phyloP scores from a whole-genome alignment of 352 stramenopile species.

The Globisporangium rhizosaccharum region DNA sequence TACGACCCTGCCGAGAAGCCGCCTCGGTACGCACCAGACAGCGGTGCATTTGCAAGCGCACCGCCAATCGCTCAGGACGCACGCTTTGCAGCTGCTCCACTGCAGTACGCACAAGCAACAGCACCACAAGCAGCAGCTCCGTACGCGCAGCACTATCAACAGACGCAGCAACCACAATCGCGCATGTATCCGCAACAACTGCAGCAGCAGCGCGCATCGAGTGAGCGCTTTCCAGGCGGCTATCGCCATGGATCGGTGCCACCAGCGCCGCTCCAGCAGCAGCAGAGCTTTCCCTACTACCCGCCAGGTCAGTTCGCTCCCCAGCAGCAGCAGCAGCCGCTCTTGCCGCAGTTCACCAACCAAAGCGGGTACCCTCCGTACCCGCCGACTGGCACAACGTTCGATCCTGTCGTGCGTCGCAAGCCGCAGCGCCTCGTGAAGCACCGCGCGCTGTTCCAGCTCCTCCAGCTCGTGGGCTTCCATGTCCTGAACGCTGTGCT shows the following conservation, averaged over 20 bases:
- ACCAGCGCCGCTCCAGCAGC: neutral
- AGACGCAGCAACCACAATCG: neutral
- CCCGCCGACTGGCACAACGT: neutral
- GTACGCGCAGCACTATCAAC: neutral
- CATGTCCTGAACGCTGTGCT: constrained; percentile 59
- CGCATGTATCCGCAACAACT: neutral
- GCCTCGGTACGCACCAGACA: neutral
- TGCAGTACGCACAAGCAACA: neutral
- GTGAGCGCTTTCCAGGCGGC: neutral
- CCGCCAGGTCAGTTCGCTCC: neutral
- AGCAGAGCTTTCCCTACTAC: neutral
- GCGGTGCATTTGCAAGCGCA: neutral
- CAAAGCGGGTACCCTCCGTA: neutral
- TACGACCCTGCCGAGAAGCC: neutral
- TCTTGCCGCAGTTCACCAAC: constrained; percentile 1
- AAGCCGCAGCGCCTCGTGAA: neutral
- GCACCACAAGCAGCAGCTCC: neutral
- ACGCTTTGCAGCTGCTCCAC: neutral
- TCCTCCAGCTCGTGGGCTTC: constrained; percentile 24
- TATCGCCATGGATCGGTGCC: neutral
- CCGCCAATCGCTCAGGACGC: neutral
- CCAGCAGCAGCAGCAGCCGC: constrained; percentile 1
- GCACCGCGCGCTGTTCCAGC: neutral
- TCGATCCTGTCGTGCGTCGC: neutral
- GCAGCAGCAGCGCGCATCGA: neutral